Conservation (phyloP, 2,329 filamentous ascomycete species). For the Fusarium tjaetaba region DNA sequence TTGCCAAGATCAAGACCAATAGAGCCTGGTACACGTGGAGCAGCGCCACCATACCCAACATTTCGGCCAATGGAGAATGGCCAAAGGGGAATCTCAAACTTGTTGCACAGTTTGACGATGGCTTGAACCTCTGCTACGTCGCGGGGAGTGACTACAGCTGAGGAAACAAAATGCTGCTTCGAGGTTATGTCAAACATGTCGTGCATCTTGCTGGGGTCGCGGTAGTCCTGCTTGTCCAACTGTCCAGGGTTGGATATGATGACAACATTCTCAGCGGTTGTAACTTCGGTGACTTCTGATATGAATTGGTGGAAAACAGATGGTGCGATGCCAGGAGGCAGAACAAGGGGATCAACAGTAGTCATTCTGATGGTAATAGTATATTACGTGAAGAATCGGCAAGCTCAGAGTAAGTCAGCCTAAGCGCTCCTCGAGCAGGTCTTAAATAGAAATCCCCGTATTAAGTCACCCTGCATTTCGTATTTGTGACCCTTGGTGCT, state of each 20-base stretch:
- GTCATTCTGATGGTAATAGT: background rate
- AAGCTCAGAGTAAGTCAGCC: background rate
- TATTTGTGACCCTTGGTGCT: rapidly evolving
- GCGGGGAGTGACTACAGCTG: conserved; percentile 24
- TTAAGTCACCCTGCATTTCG: rapidly evolving
- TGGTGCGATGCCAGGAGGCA: conserved; percentile 9
- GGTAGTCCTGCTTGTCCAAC: conserved; percentile 19
- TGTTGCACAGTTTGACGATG: conserved; percentile 16
- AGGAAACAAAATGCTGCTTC: conserved; percentile 26
- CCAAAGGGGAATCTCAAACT: conserved; percentile 32
- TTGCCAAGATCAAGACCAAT: conserved; percentile 20
- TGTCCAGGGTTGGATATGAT: conserved; percentile 10
- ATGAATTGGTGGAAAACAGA: conserved; percentile 26
- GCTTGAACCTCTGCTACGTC: conserved; percentile 30
- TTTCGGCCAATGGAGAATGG: conserved; percentile 34
- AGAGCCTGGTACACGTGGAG: conserved; percentile 24
- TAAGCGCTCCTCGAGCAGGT: background rate
- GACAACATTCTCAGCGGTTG: conserved; percentile 12
- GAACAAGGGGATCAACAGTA: background rate
- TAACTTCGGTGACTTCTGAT: background rate
- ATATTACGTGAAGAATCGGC: background rate
- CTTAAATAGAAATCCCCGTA: background rate
- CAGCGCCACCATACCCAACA: conserved; percentile 30
- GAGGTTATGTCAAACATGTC: conserved; percentile 34
- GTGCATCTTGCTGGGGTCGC: conserved; percentile 30